A percentile compares a stretch with the other conserved stretches of the same genome.
Conservation (phyloP, 768 basidiomycete species). For the Podaxis sp. region DNA sequence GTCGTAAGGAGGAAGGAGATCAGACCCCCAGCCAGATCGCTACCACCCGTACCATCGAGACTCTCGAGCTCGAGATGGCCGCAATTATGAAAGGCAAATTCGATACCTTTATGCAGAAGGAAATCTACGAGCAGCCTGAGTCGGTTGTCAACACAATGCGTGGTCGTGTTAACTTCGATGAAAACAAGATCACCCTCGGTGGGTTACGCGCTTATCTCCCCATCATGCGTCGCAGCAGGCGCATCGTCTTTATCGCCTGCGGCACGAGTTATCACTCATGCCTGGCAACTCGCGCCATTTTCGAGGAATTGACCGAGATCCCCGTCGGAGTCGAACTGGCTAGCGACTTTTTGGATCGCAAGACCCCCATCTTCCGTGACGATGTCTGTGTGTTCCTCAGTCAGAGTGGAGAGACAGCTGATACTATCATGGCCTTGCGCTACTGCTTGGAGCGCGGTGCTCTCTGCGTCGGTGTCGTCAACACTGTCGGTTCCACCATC, state of each 20-base stretch:
- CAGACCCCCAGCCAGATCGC: conserved; percentile 60
- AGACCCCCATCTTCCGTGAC: conserved; percentile 99
- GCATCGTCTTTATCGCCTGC: conserved; percentile 97
- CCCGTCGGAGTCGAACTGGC: conserved; percentile 97
- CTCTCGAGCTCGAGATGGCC: conserved; percentile 97
- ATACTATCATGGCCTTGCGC: conserved; percentile 92
- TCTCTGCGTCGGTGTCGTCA: conserved; percentile 95
- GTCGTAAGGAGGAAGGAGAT: conserved; percentile 76
- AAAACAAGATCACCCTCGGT: conserved; percentile 87
- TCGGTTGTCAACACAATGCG: conserved; percentile 99
- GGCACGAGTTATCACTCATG: conserved; percentile 98
- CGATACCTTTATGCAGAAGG: conserved; percentile 99
- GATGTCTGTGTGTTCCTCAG: conserved; percentile 96
- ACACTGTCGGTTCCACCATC: conserved; percentile 96
- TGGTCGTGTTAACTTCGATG: conserved; percentile 98
- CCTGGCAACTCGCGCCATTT: conserved; percentile 94
- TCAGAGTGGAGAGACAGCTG: conserved; percentile 98
- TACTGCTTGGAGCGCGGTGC: conserved; percentile 98
- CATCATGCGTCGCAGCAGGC: conserved; percentile 91
- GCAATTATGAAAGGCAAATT: conserved; percentile 99
- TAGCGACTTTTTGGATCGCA: conserved; percentile 97
- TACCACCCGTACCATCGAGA: conserved; percentile 93
- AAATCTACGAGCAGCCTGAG: conserved; percentile 98
- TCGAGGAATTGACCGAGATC: conserved; percentile 98
- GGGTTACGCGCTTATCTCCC: conserved; percentile 93